These are phyloP conservation scores for Aspergillus persii DNA, from an alignment of 2,329 filamentous ascomycete species.

Conservation along the genomic window DNA sequence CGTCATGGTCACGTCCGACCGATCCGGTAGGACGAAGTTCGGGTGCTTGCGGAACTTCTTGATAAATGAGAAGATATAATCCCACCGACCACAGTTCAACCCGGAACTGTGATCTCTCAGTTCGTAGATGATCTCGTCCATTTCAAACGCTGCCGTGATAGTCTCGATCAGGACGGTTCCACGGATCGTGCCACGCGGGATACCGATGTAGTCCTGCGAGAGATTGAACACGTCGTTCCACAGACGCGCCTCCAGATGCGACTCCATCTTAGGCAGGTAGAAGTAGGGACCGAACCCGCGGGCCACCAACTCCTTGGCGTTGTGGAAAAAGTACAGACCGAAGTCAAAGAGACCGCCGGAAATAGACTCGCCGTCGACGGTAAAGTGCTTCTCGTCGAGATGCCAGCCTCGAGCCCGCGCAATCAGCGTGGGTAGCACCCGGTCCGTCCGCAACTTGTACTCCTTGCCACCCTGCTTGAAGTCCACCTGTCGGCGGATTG, in stretches of 20 bases:
- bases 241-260: constrained; percentile 90
- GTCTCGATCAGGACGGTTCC: constrained; percentile 97
- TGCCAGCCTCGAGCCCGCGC: constrained; percentile 96
- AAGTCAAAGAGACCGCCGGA: constrained; percentile 94
- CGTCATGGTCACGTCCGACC: constrained; percentile 91
- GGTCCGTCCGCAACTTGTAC: constrained; percentile 94
- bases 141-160: constrained; percentile 96
- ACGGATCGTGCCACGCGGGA: constrained; percentile 87
- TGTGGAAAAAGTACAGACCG: constrained; percentile 99
- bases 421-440: constrained; percentile 83
- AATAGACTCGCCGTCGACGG: constrained; percentile 90
- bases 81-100: constrained; percentile 97
- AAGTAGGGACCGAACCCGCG: constrained; percentile 91
- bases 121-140: constrained; percentile 99
- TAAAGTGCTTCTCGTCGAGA: constrained; percentile 96
- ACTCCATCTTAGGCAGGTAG: constrained; percentile 98
- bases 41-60: constrained; percentile 98
- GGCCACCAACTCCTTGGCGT: constrained; percentile 82
- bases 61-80: constrained; percentile 99
- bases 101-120: constrained; percentile 93
- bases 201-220: constrained; percentile 86
- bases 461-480: constrained; percentile 95
- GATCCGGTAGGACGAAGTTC: constrained; percentile 90
- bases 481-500: constrained; percentile 88
- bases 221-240: constrained; percentile 99